These are phyloP conservation scores for Leccinum fallax DNA, from an alignment of 1,284 basidiomycete species.

Conservation along the genomic window DNA sequence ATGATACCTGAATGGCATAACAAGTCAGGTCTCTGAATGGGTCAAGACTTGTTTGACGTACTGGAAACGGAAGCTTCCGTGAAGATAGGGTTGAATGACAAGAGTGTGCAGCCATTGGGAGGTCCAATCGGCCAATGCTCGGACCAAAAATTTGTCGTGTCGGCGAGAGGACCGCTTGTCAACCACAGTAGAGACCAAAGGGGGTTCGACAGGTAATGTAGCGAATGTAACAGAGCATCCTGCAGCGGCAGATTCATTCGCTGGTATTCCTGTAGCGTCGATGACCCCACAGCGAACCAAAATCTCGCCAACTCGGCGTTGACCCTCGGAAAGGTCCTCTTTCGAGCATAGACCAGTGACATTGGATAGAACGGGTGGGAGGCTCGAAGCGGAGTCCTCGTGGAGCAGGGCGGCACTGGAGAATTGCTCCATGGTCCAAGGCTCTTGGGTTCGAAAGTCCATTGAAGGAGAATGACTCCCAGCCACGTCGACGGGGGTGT, in stretches of 20 bases:
- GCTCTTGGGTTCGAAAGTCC: conserved; percentile 9
- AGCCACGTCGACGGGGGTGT: conserved; percentile 1
- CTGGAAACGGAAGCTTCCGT: conserved; percentile 25
- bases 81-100: conserved; percentile 27
- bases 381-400: not conserved
- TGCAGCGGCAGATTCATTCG: not conserved
- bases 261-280: conserved; percentile 2
- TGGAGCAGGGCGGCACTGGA: not conserved
- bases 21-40: conserved; percentile 4
- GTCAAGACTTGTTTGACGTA: conserved; percentile 15
- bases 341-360: not conserved
- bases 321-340: conserved; percentile 22
- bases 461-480: conserved; percentile 7
- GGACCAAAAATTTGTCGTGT: conserved; percentile 10
- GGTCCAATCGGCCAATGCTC: conserved; percentile 31
- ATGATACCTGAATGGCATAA: conserved; percentile 23
- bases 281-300: conserved; percentile 29
- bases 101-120: conserved; percentile 32
- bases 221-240: not conserved
- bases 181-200: not conserved
- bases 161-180: not conserved
- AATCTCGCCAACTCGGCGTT: conserved; percentile 26
- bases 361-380: not conserved
- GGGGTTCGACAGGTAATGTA: not conserved
- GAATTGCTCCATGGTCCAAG: conserved; percentile 1